phyloP scores from a whole-genome alignment of 2,329 filamentous ascomycete species.

The Colletotrichum cordylinicola region DNA sequence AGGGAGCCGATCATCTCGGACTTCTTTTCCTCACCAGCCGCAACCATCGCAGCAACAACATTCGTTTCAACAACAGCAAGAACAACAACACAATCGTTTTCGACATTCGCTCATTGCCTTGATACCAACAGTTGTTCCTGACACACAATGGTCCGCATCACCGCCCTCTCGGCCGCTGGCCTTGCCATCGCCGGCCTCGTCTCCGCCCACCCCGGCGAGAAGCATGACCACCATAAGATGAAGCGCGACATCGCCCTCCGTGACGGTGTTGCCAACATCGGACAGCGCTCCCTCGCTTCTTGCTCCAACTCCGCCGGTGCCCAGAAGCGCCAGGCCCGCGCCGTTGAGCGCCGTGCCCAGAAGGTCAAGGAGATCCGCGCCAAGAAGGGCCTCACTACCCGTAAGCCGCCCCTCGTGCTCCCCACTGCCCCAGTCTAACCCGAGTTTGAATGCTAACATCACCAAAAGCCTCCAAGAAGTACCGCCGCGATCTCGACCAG shows the following conservation, averaged over 20 bases:
- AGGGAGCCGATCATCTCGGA: background rate
- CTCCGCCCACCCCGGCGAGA: conserved; percentile 37
- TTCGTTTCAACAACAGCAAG: background rate
- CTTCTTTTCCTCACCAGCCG: background rate
- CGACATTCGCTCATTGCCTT: background rate
- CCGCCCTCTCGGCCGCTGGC: conserved; percentile 2
- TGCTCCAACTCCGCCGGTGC: conserved; percentile 44
- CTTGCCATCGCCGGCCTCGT: conserved; percentile 27
- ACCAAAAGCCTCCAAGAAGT: conserved; percentile 32
- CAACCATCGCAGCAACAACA: conserved; percentile 11
- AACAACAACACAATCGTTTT: background rate
- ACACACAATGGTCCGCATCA: conserved; percentile 8
- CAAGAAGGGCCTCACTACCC: conserved; percentile 28
- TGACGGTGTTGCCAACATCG: conserved; percentile 33
- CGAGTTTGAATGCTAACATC: conserved; percentile 24
- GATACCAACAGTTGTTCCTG: background rate
- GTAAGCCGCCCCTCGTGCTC: background rate
- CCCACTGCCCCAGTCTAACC: background rate
- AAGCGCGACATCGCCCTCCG: conserved; percentile 39
- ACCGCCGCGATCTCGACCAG: conserved; percentile 36
- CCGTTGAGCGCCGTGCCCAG: conserved; percentile 44
- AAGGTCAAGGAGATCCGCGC: conserved; percentile 42
- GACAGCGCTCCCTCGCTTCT: conserved; percentile 41
- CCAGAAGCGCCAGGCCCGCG: conserved; percentile 43
- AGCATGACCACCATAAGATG: conserved; percentile 31